Conservation (phyloP, 495 filamentous ascomycete species). For the Bombardia bombarda region DNA sequence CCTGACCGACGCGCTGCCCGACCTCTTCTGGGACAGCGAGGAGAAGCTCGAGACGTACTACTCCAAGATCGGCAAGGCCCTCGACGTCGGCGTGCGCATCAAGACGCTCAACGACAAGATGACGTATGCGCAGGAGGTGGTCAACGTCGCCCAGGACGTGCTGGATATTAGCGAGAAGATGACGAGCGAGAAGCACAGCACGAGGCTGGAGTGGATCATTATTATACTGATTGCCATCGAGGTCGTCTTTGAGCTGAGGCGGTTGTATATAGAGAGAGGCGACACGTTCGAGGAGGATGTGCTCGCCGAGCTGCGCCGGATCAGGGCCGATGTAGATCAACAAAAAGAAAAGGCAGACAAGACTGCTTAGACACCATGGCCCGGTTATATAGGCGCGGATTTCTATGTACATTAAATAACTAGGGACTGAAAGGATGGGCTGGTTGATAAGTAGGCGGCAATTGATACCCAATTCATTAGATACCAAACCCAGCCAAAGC, state of each 20-base stretch:
- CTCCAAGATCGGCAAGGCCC: slow-evolving; percentile 78
- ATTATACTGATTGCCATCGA: slow-evolving; percentile 90
- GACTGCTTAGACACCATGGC: too few relatives aligned
- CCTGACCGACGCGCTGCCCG: slow-evolving; percentile 87
- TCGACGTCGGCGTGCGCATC: slow-evolving; percentile 92
- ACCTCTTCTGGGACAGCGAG: slow-evolving; percentile 96
- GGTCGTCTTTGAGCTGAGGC: slow-evolving; percentile 56
- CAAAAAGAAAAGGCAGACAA: not conserved
- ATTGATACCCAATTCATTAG: too few relatives aligned
- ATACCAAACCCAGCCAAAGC: too few relatives aligned
- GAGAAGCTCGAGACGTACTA: slow-evolving; percentile 87
- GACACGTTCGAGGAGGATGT: slow-evolving; percentile 19
- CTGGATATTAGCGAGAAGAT: slow-evolving; percentile 84
- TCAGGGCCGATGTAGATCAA: slow-evolving; percentile 10
- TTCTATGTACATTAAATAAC: too few relatives aligned
- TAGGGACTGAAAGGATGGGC: too few relatives aligned
- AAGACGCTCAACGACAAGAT: slow-evolving; percentile 91
- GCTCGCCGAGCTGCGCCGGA: slow-evolving; percentile 11
- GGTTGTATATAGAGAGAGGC: slow-evolving; percentile 37
- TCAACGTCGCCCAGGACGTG: slow-evolving; percentile 82
- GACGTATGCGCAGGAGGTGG: slow-evolving; percentile 95
- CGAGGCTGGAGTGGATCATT: slow-evolving; percentile 93
- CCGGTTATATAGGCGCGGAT: not conserved
- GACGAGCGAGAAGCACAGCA: slow-evolving; percentile 80
- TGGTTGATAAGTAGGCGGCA: too few relatives aligned